Evolutionary conservation across 805 yeast species (phyloP).

Genomic region (Saccharomycopsis fodiens): DNA sequence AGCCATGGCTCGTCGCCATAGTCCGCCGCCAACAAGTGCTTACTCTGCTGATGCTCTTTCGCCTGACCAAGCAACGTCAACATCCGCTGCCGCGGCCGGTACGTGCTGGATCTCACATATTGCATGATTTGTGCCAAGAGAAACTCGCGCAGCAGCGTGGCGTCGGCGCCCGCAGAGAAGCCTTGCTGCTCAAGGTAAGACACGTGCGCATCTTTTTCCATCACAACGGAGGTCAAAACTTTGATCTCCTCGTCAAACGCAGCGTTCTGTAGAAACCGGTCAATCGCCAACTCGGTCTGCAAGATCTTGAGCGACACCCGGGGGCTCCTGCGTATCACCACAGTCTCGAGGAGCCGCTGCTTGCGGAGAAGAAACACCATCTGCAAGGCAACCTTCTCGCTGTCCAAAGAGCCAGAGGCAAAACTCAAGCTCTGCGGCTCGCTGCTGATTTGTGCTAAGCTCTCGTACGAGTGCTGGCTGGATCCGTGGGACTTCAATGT

Average conservation of each 20-base stretch:
- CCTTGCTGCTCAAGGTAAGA: slow-evolving; percentile 4
- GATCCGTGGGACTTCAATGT: not conserved
- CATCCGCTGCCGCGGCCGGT: slow-evolving; percentile 47
- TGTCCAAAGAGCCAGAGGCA: not conserved
- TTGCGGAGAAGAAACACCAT: slow-evolving; percentile 32
- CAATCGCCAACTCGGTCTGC: slow-evolving; percentile 28
- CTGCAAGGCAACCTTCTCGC: slow-evolving; percentile 1
- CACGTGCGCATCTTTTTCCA: not conserved
- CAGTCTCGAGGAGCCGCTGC: slow-evolving; percentile 35
- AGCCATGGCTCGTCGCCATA: slow-evolving; percentile 25
- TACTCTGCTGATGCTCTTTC: slow-evolving; percentile 35
- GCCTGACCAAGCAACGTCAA: slow-evolving; percentile 46
- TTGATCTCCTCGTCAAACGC: slow-evolving; percentile 25
- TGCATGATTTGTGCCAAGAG: slow-evolving; percentile 37
- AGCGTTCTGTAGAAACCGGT: slow-evolving; percentile 24
- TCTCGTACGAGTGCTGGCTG: not conserved
- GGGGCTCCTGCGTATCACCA: slow-evolving; percentile 28
- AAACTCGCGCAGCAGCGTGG: slow-evolving; percentile 30
- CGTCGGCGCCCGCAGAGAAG: not conserved
- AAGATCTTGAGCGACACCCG: slow-evolving; percentile 32
- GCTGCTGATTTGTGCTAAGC: slow-evolving; percentile 22
- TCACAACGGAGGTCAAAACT: slow-evolving; percentile 12
- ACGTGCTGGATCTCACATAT: slow-evolving; percentile 42
- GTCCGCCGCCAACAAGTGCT: slow-evolving; percentile 30
- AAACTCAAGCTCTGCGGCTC: slow-evolving; percentile 8